Conservation (phyloP, 305 asterid genomes). For the Withania somnifera region DNA sequence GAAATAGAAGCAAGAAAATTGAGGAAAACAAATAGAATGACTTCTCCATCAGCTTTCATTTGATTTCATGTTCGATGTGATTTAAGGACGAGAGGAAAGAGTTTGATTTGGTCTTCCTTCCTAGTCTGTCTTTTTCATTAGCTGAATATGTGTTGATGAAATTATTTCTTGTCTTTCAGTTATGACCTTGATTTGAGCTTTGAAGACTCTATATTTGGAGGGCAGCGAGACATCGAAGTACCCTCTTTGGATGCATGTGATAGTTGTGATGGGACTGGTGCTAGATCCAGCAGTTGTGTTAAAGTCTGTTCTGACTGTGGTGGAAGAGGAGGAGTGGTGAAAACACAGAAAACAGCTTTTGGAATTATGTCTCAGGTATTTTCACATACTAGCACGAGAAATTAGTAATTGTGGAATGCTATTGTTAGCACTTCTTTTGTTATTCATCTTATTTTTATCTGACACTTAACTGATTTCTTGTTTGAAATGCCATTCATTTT, state of each 20-base stretch:
- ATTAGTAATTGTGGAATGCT: slow-evolving; percentile 8
- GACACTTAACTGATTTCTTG: neutral
- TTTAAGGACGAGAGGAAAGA: neutral
- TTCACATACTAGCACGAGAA: neutral
- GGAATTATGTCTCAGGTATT: slow-evolving; percentile 92
- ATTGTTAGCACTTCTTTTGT: neutral
- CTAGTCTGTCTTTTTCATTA: neutral
- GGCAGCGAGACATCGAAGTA: slow-evolving; percentile 56
- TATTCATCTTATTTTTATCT: neutral
- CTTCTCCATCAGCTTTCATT: neutral
- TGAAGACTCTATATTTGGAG: slow-evolving; percentile 78
- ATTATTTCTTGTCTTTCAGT: slow-evolving; percentile 28
- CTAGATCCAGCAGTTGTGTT: slow-evolving; percentile 56
- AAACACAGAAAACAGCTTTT: slow-evolving; percentile 76
- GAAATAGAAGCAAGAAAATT: neutral
- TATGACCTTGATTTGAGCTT: slow-evolving; percentile 68
- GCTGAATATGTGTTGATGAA: neutral
- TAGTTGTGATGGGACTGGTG: slow-evolving; percentile 81
- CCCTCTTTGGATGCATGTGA: slow-evolving; percentile 55
- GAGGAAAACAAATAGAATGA: neutral
- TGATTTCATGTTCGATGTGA: neutral
- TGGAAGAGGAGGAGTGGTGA: slow-evolving; percentile 69
- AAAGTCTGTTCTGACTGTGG: slow-evolving; percentile 64
- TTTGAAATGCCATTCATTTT: neutral
- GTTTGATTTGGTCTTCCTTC: neutral